Conservation (phyloP, 257 asterid species). For the Nicotiana noctiflora region DNA sequence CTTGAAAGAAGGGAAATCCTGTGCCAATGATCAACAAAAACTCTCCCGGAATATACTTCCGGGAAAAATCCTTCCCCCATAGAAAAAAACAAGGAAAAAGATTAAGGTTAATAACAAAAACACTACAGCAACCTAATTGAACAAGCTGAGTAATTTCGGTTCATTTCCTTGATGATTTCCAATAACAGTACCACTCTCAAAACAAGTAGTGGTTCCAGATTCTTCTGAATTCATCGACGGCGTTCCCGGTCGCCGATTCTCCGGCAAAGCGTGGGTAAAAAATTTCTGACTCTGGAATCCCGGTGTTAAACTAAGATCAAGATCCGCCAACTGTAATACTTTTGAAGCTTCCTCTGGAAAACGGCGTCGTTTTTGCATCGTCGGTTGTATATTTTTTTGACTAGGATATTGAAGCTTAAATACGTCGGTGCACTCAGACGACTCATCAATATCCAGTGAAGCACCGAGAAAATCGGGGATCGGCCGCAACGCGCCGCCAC, state of each 20-base stretch:
- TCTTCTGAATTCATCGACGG: slow-evolving; percentile 80
- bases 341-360: slow-evolving; percentile 26
- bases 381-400: slow-evolving; percentile 10
- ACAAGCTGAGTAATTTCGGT: slow-evolving; percentile 54
- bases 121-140: slow-evolving; percentile 23
- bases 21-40: slow-evolving; percentile 55
- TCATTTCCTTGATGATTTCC: slow-evolving; percentile 33
- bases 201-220: slow-evolving; percentile 60
- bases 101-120: slow-evolving; percentile 1
- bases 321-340: slow-evolving; percentile 46
- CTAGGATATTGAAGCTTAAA: slow-evolving; percentile 22
- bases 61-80: slow-evolving; percentile 14
- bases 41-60: slow-evolving; percentile 38
- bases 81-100: neutral
- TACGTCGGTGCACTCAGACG: slow-evolving; percentile 41
- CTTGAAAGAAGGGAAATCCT: slow-evolving; percentile 49
- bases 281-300: slow-evolving; percentile 12
- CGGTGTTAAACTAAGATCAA: slow-evolving; percentile 58
- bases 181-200: slow-evolving; percentile 9
- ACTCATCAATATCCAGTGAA: slow-evolving; percentile 36
- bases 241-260: slow-evolving; percentile 48
- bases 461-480: slow-evolving; percentile 35
- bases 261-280: slow-evolving; percentile 16
- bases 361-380: slow-evolving; percentile 48
- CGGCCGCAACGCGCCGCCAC: slow-evolving; percentile 52